Conservation (phyloP, 2,329 filamentous ascomycete species). For the Paecilomyces niveus region DNA sequence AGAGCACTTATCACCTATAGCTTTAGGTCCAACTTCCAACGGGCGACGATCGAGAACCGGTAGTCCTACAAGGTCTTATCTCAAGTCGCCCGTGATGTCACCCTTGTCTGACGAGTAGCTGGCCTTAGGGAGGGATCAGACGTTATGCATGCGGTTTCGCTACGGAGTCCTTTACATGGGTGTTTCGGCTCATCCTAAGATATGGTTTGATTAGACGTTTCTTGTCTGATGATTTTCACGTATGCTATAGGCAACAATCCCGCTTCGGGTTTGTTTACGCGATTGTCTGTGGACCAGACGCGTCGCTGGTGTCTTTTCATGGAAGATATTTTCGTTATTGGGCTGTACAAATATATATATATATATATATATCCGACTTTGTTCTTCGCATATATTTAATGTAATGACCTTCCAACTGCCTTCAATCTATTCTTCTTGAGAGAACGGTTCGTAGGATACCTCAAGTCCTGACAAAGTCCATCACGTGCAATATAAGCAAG, state of each 20-base stretch:
- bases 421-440: neutral
- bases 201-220: neutral
- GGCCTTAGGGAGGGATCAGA: neutral
- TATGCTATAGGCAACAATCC: neutral
- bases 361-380: neutral
- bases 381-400: neutral
- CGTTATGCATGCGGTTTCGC: neutral
- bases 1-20: slow-evolving; percentile 61
- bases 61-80: slow-evolving; percentile 41
- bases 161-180: neutral
- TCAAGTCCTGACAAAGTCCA: too few relatives aligned
- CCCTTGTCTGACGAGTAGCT: slow-evolving; percentile 28
- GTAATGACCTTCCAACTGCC: neutral
- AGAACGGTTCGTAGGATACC: neutral
- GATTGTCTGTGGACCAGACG: neutral
- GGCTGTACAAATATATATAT: neutral
- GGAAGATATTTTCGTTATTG: neutral
- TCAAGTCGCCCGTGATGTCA: slow-evolving; percentile 29
- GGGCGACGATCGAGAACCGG: slow-evolving; percentile 37
- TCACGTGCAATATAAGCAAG: too few relatives aligned
- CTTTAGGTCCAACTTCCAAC: slow-evolving; percentile 42
- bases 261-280: neutral
- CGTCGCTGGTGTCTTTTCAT: neutral
- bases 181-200: neutral
- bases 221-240: neutral